Conservation (phyloP, 306 rosid species). For the Glycine tomentella region DNA sequence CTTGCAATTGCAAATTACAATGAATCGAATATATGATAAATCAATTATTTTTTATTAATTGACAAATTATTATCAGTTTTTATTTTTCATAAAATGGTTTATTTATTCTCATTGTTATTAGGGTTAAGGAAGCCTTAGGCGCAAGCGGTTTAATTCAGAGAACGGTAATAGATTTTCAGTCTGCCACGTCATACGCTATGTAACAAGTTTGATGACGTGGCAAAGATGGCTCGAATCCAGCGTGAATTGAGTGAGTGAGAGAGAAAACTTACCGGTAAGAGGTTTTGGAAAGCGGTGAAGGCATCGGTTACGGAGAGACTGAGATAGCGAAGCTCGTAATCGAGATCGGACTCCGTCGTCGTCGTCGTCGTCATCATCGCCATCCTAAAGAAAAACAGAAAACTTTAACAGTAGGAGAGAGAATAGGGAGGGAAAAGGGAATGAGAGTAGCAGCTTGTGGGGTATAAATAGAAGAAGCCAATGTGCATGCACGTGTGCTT, state of each 20-base stretch:
- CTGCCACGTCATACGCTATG: no score
- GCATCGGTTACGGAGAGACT: constrained; percentile 48
- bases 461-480: constrained; percentile 51
- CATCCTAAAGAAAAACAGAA: background rate
- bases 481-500: constrained; percentile 18
- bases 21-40: background rate
- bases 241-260: background rate
- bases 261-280: constrained; percentile 59
- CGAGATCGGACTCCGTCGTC: constrained; percentile 62
- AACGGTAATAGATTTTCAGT: background rate
- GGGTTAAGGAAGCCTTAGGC: constrained; percentile 6
- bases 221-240: no score
- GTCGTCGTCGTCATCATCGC: no score
- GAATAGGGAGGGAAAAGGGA: constrained; percentile 50
- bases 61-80: no score
- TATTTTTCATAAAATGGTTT: no score
- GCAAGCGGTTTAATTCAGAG: background rate
- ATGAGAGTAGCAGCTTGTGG: constrained; percentile 13
- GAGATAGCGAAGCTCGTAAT: constrained; percentile 41
- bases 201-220: no score
- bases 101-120: background rate
- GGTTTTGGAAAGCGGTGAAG: constrained; percentile 47
- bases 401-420: background rate
- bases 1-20: background rate
- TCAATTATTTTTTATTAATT: background rate